These are phyloP conservation scores for Seiridium cupressi DNA, from an alignment of 2,329 filamentous ascomycete genomes.

Conservation along the genomic window DNA sequence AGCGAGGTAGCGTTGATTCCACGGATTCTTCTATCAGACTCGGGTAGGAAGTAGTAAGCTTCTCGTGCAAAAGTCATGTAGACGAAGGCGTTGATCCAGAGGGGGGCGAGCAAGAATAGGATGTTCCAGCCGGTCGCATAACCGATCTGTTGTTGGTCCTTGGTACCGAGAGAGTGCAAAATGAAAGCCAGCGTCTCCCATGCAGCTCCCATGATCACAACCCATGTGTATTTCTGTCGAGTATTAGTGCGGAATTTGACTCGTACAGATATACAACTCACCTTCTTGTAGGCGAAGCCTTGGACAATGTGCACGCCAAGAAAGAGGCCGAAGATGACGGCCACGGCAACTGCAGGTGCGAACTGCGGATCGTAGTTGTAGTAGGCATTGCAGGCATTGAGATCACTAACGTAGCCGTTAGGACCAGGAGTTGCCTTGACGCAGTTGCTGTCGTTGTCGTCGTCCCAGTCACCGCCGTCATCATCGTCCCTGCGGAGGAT, in stretches of 20 bases:
- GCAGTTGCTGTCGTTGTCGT: conserved; percentile 8
- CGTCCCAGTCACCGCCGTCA: conserved; percentile 10
- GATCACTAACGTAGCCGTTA: conserved; percentile 21
- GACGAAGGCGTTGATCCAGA: conserved; percentile 42
- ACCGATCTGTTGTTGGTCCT: conserved; percentile 33
- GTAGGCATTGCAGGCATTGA: conserved; percentile 24
- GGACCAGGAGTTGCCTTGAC: conserved; percentile 12
- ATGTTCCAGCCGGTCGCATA: conserved; percentile 30
- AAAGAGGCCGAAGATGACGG: conserved; percentile 22
- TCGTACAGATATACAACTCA: not conserved
- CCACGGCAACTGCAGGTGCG: conserved; percentile 21
- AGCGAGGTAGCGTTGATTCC: conserved; percentile 34
- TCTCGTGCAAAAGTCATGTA: conserved; percentile 43
- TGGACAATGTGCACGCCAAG: conserved; percentile 19
- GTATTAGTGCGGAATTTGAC: not conserved
- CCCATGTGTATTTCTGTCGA: conserved; percentile 25
- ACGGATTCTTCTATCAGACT: conserved; percentile 28
- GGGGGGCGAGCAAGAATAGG: conserved; percentile 39
- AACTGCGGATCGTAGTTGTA: conserved; percentile 26
- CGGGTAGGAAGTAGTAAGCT: conserved; percentile 36
- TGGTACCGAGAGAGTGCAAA: conserved; percentile 32
- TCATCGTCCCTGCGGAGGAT: conserved; percentile 14
- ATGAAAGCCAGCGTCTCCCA: conserved; percentile 40
- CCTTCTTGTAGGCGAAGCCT: conserved; percentile 19
- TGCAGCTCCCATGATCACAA: conserved; percentile 34